Conservation (phyloP, 345 rosid genomes). For the Citrus inodora region DNA sequence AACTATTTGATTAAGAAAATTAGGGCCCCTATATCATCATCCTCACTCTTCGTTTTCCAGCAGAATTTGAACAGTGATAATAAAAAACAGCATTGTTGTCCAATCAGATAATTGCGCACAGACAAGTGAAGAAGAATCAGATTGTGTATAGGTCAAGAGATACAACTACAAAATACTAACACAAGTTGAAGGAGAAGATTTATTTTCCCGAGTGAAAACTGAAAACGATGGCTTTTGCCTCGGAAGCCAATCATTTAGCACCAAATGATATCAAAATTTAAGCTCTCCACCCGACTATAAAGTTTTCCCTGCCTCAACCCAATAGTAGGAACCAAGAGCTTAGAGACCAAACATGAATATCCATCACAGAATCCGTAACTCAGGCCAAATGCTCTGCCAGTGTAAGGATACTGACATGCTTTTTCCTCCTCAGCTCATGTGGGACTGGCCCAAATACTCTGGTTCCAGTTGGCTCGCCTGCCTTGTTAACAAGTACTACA, state of each 20-base stretch:
- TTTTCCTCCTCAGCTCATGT: conserved; percentile 85
- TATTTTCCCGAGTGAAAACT: not conserved
- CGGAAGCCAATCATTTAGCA: not conserved
- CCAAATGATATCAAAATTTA: not conserved
- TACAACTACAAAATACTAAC: not conserved
- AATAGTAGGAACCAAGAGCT: not conserved
- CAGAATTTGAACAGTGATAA: too few relatives aligned
- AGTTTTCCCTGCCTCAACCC: not conserved
- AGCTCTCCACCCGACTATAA: not conserved
- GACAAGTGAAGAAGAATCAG: not conserved
- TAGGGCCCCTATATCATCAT: too few relatives aligned
- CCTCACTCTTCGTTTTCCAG: too few relatives aligned
- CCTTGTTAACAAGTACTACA: conserved; percentile 68
- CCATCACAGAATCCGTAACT: conserved; percentile 16
- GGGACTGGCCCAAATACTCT: conserved; percentile 92
- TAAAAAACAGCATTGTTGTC: not conserved
- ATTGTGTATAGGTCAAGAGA: not conserved
- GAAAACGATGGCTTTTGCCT: not conserved
- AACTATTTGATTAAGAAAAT: too few relatives aligned
- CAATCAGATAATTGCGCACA: not conserved
- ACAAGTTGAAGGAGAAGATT: not conserved
- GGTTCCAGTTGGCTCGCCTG: conserved; percentile 77
- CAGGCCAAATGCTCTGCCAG: conserved; percentile 82
- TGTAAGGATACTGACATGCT: conserved; percentile 80
- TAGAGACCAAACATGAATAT: not conserved